Conservation (phyloP, 805 yeast genomes). For the Saccharomycopsis javanensis region DNA sequence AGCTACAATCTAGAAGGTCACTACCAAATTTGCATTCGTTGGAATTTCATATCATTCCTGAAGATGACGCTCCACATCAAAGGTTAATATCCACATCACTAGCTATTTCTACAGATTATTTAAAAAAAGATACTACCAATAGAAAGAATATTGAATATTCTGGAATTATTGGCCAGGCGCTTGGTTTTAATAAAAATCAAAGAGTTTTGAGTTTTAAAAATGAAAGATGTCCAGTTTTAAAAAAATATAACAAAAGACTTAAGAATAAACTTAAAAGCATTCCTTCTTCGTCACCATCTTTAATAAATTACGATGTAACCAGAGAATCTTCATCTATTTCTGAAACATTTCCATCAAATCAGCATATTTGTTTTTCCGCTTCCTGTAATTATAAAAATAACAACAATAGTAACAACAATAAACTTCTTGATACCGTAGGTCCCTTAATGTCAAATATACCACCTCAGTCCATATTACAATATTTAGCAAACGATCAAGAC, state of each 20-base stretch:
- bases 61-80: background rate
- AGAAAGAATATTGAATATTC: slow-evolving; percentile 23
- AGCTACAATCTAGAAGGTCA: background rate
- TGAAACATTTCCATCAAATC: background rate
- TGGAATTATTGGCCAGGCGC: slow-evolving; percentile 39
- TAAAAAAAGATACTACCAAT: background rate
- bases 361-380: background rate
- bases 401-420: background rate
- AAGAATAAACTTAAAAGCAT: background rate
- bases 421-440: background rate
- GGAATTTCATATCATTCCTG: background rate
- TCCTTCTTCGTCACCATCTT: background rate
- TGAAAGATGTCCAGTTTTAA: background rate
- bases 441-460: slow-evolving; percentile 5
- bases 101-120: slow-evolving; percentile 1
- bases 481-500: slow-evolving; percentile 14
- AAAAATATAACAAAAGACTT: background rate
- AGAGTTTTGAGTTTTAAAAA: slow-evolving; percentile 32
- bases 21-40: background rate
- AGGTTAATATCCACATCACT: background rate
- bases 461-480: slow-evolving; percentile 2
- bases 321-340: background rate
- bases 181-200: slow-evolving; percentile 33
- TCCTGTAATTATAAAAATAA: no score
- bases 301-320: background rate